These are phyloP conservation scores for Zalaria obscura DNA, from an alignment of 2,329 filamentous ascomycete species.

Conservation along the genomic window DNA sequence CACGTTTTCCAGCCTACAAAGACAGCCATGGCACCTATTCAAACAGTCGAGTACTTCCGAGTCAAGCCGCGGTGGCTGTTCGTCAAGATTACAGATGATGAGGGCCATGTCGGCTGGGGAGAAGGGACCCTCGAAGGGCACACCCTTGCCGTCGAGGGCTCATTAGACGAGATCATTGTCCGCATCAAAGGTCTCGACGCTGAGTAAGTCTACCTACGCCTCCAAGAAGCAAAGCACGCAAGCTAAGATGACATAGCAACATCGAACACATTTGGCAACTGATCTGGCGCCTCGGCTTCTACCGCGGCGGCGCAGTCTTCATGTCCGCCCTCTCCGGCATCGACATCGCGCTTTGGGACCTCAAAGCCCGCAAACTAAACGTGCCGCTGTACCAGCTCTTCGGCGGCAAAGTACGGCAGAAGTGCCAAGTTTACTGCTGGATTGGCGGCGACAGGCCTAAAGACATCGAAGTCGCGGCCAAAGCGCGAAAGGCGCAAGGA, in stretches of 20 bases:
- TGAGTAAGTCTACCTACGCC: constrained; percentile 22
- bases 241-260: constrained; percentile 37
- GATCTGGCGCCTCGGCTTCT: constrained; percentile 55
- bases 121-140: constrained; percentile 64
- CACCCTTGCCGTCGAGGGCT: constrained; percentile 59
- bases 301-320: constrained; percentile 64
- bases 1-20: too few relatives aligned
- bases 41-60: constrained; percentile 57
- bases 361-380: constrained; percentile 50
- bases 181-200: constrained; percentile 54
- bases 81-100: constrained; percentile 59
- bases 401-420: constrained; percentile 58
- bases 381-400: constrained; percentile 62
- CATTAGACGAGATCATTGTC: constrained; percentile 50
- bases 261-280: constrained; percentile 74
- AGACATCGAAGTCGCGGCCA: constrained; percentile 43
- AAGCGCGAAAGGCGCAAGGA: constrained; percentile 44
- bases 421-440: constrained; percentile 62
- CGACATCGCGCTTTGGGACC: constrained; percentile 68
- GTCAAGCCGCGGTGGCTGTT: constrained; percentile 65
- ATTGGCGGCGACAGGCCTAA: constrained; percentile 60
- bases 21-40: constrained; percentile 45
- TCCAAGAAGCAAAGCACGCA: constrained; percentile 15
- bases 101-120: constrained; percentile 54
- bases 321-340: constrained; percentile 68